Evolutionary conservation across 805 yeast genomes (phyloP).

Genomic region (Pichia sporocuriosa): DNA sequence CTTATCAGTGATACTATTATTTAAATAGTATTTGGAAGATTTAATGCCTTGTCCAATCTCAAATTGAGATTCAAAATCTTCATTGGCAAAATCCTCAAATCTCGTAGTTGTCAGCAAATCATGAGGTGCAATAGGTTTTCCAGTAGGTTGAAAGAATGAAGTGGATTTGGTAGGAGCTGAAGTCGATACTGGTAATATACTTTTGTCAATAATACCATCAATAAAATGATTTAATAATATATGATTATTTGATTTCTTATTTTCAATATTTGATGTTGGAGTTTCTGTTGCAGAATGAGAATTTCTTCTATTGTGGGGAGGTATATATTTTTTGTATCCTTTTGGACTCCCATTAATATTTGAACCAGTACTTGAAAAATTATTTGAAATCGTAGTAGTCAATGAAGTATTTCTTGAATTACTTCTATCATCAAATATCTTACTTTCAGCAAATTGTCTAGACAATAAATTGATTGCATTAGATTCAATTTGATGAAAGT

Average conservation of each 20-base stretch:
- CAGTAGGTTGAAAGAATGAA: slow-evolving; percentile 4
- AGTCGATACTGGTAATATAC: slow-evolving; percentile 23
- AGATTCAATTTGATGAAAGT: slow-evolving; percentile 7
- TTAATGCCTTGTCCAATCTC: too few relatives aligned
- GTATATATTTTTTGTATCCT: slow-evolving; percentile 33
- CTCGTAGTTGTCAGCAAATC: neutral
- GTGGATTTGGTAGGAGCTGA: slow-evolving; percentile 32
- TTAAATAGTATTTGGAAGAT: too few relatives aligned
- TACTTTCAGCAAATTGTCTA: slow-evolving; percentile 12
- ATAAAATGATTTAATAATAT: neutral
- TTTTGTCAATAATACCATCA: slow-evolving; percentile 17
- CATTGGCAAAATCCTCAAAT: slow-evolving; percentile 14
- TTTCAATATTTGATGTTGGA: slow-evolving; percentile 10
- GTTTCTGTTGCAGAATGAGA: slow-evolving; percentile 22
- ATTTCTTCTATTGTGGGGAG: slow-evolving; percentile 48
- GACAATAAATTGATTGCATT: slow-evolving; percentile 13
- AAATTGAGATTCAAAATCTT: too few relatives aligned
- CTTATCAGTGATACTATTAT: too few relatives aligned
- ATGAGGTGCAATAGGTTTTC: slow-evolving; percentile 26
- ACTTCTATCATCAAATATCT: slow-evolving; percentile 9
- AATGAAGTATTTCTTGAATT: slow-evolving; percentile 24
- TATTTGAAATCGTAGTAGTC: slow-evolving; percentile 22
- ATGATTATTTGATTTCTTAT: neutral
- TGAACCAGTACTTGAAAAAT: slow-evolving; percentile 23
- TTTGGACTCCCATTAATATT: slow-evolving; percentile 15